Conservation (phyloP, 805 yeast species). For the Vanderwaltozyma polyspora region DNA sequence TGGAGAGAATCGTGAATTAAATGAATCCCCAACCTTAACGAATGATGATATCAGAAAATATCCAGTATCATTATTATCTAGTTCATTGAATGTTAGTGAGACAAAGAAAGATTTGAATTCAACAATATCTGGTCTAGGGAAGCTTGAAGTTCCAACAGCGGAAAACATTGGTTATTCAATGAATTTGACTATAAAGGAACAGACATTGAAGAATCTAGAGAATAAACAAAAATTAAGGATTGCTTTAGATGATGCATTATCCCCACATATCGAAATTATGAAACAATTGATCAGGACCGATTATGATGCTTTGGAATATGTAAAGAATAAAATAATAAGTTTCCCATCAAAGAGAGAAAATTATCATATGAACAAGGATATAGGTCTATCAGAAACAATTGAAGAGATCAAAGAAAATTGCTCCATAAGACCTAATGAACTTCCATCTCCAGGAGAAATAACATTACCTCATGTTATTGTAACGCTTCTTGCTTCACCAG, state of each 20-base stretch:
- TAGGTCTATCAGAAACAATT: slow-evolving; percentile 2
- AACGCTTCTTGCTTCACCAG: slow-evolving; percentile 10
- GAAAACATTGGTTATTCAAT: background rate
- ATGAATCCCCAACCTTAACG: slow-evolving; percentile 12
- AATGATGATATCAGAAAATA: slow-evolving; percentile 18
- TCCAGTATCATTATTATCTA: slow-evolving; percentile 16
- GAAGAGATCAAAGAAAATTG: slow-evolving; percentile 9
- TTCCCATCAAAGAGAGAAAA: slow-evolving; percentile 2
- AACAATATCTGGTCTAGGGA: background rate
- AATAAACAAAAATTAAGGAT: slow-evolving; percentile 15
- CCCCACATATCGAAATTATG: slow-evolving; percentile 12
- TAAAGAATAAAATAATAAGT: slow-evolving; percentile 6
- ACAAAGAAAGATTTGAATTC: background rate
- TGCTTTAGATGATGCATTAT: slow-evolving; percentile 14
- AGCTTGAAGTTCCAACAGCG: background rate
- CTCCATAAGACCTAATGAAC: background rate
- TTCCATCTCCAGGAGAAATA: slow-evolving; percentile 22
- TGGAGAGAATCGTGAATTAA: slow-evolving; percentile 2
- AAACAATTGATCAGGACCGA: slow-evolving; percentile 12
- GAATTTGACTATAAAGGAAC: background rate
- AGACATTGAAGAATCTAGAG: slow-evolving; percentile 9
- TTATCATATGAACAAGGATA: slow-evolving; percentile 5
- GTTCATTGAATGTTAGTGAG: slow-evolving; percentile 6
- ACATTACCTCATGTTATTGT: slow-evolving; percentile 20
- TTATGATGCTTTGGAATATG: slow-evolving; percentile 13